phyloP scores from a whole-genome alignment of 768 basidiomycete genomes.

The Xerocomellus amylosporus region DNA sequence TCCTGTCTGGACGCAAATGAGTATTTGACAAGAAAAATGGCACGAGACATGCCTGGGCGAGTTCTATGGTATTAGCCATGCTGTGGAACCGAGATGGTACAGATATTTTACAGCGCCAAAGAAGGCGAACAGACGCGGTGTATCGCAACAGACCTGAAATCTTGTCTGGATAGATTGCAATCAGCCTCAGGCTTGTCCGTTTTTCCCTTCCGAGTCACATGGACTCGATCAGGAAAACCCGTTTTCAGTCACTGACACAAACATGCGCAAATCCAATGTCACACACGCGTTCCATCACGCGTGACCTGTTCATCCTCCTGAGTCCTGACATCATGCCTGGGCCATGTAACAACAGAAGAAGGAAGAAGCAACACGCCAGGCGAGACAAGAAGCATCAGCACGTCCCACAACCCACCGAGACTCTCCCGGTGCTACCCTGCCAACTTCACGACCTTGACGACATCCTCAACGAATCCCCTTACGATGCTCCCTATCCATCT shows the following conservation, averaged over 20 bases:
- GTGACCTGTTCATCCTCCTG: slow-evolving; percentile 22
- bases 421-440: background rate
- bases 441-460: slow-evolving; percentile 7
- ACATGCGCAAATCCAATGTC: slow-evolving; percentile 22
- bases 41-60: slow-evolving; percentile 48
- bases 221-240: slow-evolving; percentile 12
- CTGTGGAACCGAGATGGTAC: slow-evolving; percentile 19
- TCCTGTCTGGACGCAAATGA: slow-evolving; percentile 59
- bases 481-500: background rate
- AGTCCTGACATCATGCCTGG: slow-evolving; percentile 49
- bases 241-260: slow-evolving; percentile 12
- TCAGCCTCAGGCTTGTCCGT: slow-evolving; percentile 17
- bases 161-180: slow-evolving; percentile 25
- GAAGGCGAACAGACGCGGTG: slow-evolving; percentile 22
- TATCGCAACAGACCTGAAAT: slow-evolving; percentile 26
- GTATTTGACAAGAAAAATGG: background rate
- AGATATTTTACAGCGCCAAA: slow-evolving; percentile 34
- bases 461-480: slow-evolving; percentile 1
- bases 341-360: slow-evolving; percentile 53
- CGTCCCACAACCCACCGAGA: background rate
- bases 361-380: no score
- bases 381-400: slow-evolving; percentile 32
- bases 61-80: slow-evolving; percentile 66
- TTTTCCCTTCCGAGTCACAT: slow-evolving; percentile 20
- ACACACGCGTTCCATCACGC: slow-evolving; percentile 32